Evolutionary conservation across 1,284 basidiomycete species (phyloP), one percentile per base, ranked within the genome.

Genomic region (Lentinus polychrous): DNA sequence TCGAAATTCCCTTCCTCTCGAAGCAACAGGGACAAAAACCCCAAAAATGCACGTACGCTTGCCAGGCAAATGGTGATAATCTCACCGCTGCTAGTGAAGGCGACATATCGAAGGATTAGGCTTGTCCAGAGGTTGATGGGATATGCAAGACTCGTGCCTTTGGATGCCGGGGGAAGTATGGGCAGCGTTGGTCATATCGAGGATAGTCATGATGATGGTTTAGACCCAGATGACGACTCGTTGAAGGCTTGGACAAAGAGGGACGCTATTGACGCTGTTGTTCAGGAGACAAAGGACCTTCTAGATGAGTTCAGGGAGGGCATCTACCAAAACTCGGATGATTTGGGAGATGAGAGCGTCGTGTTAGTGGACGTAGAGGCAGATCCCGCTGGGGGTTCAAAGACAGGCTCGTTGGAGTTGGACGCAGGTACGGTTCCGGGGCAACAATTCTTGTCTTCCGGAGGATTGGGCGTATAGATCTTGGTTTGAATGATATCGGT

Each of bases 61-160:
- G 70, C 70, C 11, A 55, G 54, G 36, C 57, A 60, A 48, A 57
- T 57, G 53, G 69, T 66, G 12, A 68, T 84, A 37, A 72, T 69
- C 45, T 79, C 77, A 2, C 51, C 71, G 3, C 58, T 67, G 17
- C 72, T 85, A 0, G 68, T 77, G 15, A 67, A 68, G 33, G 71
- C 66, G 45, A 85, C 81, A 20, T 81, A 81, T 57, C 68, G 70
- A 17, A 67, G 80, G 31, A 74, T 86, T 12, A 69, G 83, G n/a
- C 60, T 73, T 1, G 78, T 83, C 22, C 83, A 86, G 63, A 68
- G 66, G 10, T 72, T 70, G 49, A 73, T 83, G 69, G 83, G 84
- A 1, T 86, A 84, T 58, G 68, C 74, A 14, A 57, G 66, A 1
- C 65, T 83, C 23, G 63, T 83, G 20, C 77, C 78, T 4, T 51